phyloP scores from a whole-genome alignment of 441 rosid species.

The Adansonia madagascariensis region DNA sequence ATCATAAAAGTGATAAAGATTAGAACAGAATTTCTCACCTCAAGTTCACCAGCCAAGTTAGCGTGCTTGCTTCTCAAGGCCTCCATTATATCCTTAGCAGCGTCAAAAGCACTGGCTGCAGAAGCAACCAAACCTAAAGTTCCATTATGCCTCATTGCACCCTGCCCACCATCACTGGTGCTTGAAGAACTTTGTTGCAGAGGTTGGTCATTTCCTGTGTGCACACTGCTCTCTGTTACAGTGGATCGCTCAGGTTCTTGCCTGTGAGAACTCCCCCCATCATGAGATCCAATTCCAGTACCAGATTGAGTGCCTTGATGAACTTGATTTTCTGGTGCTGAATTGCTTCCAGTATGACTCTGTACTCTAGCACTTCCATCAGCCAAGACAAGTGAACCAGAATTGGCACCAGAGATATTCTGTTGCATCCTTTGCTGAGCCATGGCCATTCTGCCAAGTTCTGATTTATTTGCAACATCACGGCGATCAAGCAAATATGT shows the following conservation, averaged over 20 bases:
- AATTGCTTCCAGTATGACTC: slow-evolving; percentile 55
- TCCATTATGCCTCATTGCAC: slow-evolving; percentile 63
- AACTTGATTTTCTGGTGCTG: slow-evolving; percentile 66
- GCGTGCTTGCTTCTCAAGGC: slow-evolving; percentile 92
- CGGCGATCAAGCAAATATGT: slow-evolving; percentile 98
- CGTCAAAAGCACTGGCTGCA: slow-evolving; percentile 90
- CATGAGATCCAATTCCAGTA: slow-evolving; percentile 67
- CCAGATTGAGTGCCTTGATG: slow-evolving; percentile 63
- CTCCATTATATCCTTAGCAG: slow-evolving; percentile 99
- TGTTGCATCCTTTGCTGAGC: slow-evolving; percentile 95
- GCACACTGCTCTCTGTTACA: slow-evolving; percentile 52
- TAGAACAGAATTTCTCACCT: slow-evolving; percentile 56
- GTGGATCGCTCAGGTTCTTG: slow-evolving; percentile 81
- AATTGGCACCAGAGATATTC: slow-evolving; percentile 51
- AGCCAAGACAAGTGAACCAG: slow-evolving; percentile 58
- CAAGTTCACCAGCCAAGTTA: slow-evolving; percentile 95
- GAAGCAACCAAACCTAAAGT: slow-evolving; percentile 67
- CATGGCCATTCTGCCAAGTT: slow-evolving; percentile 67
- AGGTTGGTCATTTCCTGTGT: slow-evolving; percentile 69
- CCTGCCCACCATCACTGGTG: slow-evolving; percentile 65
- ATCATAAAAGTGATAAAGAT: slow-evolving; percentile 5
- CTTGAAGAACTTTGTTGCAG: slow-evolving; percentile 69
- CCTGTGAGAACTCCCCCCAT: slow-evolving; percentile 67
- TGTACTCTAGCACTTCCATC: slow-evolving; percentile 61
- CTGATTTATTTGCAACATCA: slow-evolving; percentile 92